Evolutionary conservation across 1,139 yeast genomes (phyloP), one percentile per base, ranked within the genome.

Genomic region (Magnusiomyces paraingens): DNA sequence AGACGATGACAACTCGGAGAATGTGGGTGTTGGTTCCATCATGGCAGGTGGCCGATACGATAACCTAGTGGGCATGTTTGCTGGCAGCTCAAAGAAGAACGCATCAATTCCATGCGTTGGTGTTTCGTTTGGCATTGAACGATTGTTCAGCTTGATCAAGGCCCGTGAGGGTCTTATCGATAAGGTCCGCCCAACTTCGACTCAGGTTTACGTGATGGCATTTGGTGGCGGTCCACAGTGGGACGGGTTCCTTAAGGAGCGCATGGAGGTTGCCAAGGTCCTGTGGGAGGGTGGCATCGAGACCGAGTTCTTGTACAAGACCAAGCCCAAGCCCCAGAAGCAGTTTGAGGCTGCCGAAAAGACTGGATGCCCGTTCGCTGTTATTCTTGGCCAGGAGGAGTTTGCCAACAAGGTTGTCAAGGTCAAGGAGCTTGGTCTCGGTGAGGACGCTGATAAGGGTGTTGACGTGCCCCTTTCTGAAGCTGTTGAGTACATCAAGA

Each of bases 41-140:
- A 96, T 96, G 55, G 99, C 96, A 47, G 99, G 99, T 73, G 99
- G 99, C 61, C 87, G 99, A 71, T 93, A 93, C 71, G 99, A 93
- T 70, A 85, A 86, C 64, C 79, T 93, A 59, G 98, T 93, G 38
- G 96, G 96, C 61, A 93, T 93, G 98, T 93, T 93, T 71, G 84
- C 96, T 58, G 78, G 79, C 57, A 78, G 83, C 11, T 66, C 71
- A 50, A 89, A 90, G 73, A 82, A 83, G 69, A 76, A 80, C 49
- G 77, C 77, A 26, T 85, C 93, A 29, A 90, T 93, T 65, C 99
- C 99, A 22, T 93, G 99, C 76, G 95, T 93, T 51, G 99, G 99
- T 70, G 77, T 91, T 54, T 91, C 98, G 2, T 93, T 93, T 65
- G 99, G 99, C 65, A 93, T 93, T 54, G 99, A 93, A 73, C 83